Evolutionary conservation across 2,329 filamentous ascomycete species (phyloP), one percentile per base, ranked within the genome.

Genomic region (Colletotrichum sp.): DNA sequence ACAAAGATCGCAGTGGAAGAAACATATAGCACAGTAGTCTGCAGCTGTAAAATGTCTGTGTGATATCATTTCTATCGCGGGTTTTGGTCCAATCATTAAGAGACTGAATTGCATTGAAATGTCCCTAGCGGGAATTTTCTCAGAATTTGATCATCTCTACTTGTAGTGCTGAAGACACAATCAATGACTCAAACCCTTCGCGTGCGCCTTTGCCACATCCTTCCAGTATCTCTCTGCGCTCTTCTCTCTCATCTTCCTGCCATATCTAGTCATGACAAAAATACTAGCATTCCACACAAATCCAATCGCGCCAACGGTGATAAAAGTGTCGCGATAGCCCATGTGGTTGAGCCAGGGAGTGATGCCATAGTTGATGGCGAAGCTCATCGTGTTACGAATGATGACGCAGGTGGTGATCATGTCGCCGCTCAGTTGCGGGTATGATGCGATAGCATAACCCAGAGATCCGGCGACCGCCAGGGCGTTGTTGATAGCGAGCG

Each of bases 211-310:
- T 64, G 82, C 82, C 3, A 87, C 85, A 77, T 85, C 86, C 39
- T 81, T 81, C 76, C 81, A 83, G 77, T 87, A 88, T 69, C 83
- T 81, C 29, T 61, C 77, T 9, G 84, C 85, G 16, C 82, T 86
- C 77, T 77, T 83, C 68, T 84, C 83, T 72, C 86, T 83, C 79
- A 88, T 80, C 9, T 75, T 77, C 75, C 88, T 89, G 4, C 89
- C 89, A 77, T 83, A 90, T 78, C 83, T 86, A 12, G 89, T 84
- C 81, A 90, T 87, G 5, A 85, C 63, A 19, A 89, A 83, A 79
- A 87, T 81, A 73, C 85, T 86, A 52, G 86, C 77, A 59, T 86
- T 83, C 79, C 84, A 85, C 9, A 83, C 84, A 59, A 86, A 77
- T 2, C 82, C 82, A 75, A 86, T 76, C 0, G 80, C 85, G 6